These are phyloP conservation scores for Deinandra increscens DNA, from an alignment of 129 eudicot species.

Conservation along the genomic window DNA sequence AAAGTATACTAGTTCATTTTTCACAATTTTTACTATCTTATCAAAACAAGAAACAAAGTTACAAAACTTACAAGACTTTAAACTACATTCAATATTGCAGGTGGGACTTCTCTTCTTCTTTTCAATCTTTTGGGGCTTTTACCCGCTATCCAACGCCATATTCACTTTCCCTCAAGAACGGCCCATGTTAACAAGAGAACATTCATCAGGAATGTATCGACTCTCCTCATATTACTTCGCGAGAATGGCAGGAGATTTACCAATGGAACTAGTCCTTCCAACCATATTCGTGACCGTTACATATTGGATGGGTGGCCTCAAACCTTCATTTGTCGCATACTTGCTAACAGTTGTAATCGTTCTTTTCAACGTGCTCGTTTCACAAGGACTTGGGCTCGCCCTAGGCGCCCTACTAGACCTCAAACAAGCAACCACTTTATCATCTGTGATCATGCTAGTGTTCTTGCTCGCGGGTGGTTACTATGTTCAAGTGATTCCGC, in stretches of 20 bases:
- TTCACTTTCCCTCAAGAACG: conserved; percentile 90
- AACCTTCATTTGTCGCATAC: conserved; percentile 61
- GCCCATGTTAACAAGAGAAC: conserved; percentile 70
- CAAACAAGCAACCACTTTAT: conserved; percentile 75
- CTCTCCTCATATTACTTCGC: conserved; percentile 88
- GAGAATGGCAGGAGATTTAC: conserved; percentile 74
- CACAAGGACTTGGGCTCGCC: conserved; percentile 93
- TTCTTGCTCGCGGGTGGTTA: conserved; percentile 83
- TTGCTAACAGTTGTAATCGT: conserved; percentile 55
- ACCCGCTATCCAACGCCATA: conserved; percentile 77
- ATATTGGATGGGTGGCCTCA: conserved; percentile 95
- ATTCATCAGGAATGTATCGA: conserved; percentile 80
- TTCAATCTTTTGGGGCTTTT: conserved; percentile 95
- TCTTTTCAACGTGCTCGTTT: conserved; percentile 80
- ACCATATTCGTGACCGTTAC: conserved; percentile 61
- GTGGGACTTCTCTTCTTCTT: conserved; percentile 93
- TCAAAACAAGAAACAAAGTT: too few relatives aligned
- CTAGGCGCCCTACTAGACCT: conserved; percentile 89
- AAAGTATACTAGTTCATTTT: too few relatives aligned
- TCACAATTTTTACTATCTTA: too few relatives aligned
- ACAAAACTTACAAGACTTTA: too few relatives aligned
- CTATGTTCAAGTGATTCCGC: conserved; percentile 75
- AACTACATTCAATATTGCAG: conserved; percentile 31
- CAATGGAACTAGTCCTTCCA: conserved; percentile 92
- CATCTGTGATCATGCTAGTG: conserved; percentile 87